Evolutionary conservation across 2,329 filamentous ascomycete genomes (phyloP), one percentile per base, ranked within the genome.

Genomic region (Fusarium foetens): DNA sequence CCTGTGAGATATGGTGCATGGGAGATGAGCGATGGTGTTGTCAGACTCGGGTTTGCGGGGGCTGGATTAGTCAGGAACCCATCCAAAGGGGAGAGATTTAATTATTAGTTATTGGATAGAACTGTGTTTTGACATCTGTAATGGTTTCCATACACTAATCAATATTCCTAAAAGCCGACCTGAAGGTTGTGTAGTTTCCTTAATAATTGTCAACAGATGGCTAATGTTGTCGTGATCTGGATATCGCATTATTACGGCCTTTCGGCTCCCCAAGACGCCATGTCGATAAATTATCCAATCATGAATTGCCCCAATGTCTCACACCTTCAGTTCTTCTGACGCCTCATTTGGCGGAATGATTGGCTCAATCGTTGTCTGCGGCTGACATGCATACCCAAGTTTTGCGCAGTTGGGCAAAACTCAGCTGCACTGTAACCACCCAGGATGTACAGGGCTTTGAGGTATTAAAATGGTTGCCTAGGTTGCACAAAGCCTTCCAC

Each of bases 1-100:
- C 66, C 58, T 4, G 68, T 76, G 10, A 64, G 66, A 13, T 76
- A 76, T 11, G 74, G 73, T n/a, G 74, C 71, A 4, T 74, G 70
- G 59, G 73, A 76, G 21, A 69, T 72, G 39, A 49, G 59, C 13
- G 66, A 74, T 52, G 74, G 74, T 5, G 57, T 65, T 1, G 48
- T 74, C 0, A 66, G 71, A n/a, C 71, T 76, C 33, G 74, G 73
- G 0, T 76, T 76, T 45, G 69, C 71, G 5, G 63, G 63, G 14
- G 73, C 66, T 23, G 62, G 53, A 0, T 33, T 66, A 3, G 66
- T 75, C 13, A 73, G 74, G 1, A 71, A 59, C 33, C 73, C 73
- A 5, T 61, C 57, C 5, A 75, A 68, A 8, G 73, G 74, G 1
- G 74, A 75, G 27, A 67, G 69, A 23, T 75, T 75, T 10, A 65